phyloP scores from a whole-genome alignment of 768 basidiomycete species.

The Calvatia gigantea region DNA sequence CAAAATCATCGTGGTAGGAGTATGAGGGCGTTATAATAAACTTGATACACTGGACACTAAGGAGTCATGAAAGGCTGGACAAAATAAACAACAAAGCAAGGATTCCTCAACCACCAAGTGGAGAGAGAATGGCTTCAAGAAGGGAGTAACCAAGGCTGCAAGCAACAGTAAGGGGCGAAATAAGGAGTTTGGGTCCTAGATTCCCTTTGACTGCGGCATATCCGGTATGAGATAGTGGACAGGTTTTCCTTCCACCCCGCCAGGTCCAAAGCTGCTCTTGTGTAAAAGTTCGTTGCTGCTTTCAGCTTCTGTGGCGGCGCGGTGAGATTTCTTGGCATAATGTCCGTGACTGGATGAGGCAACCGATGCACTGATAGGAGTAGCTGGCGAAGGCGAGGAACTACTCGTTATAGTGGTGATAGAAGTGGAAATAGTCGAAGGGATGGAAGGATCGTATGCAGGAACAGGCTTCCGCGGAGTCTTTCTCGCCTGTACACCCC shows the following conservation, averaged over 20 bases:
- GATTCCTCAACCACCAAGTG: not conserved
- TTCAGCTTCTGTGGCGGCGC: conserved; percentile 13
- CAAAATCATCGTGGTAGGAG: not conserved
- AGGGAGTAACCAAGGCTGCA: too few relatives aligned
- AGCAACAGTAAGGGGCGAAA: not conserved
- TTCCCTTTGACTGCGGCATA: conserved; percentile 35
- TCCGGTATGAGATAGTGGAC: conserved; percentile 62
- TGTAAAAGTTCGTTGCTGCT: conserved; percentile 25
- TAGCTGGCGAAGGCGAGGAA: conserved; percentile 7
- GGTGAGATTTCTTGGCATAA: conserved; percentile 22
- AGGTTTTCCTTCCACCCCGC: conserved; percentile 33
- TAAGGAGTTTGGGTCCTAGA: conserved; percentile 7
- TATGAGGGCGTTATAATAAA: not conserved
- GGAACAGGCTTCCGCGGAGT: conserved; percentile 54
- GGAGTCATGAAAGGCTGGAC: not conserved
- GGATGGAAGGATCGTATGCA: conserved; percentile 34
- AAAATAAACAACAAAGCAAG: not conserved
- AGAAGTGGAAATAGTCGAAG: conserved; percentile 13
- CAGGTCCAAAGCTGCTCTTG: conserved; percentile 42
- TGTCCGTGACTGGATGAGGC: conserved; percentile 16
- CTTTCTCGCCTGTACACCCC: conserved; percentile 21
- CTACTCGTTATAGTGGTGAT: not conserved
- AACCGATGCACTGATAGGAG: conserved; percentile 8
- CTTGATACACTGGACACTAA: not conserved
- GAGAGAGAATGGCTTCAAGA: too few relatives aligned